These are phyloP conservation scores for Cytauxzoon felis DNA, from an alignment of 169 alveolate species.

Conservation along the genomic window DNA sequence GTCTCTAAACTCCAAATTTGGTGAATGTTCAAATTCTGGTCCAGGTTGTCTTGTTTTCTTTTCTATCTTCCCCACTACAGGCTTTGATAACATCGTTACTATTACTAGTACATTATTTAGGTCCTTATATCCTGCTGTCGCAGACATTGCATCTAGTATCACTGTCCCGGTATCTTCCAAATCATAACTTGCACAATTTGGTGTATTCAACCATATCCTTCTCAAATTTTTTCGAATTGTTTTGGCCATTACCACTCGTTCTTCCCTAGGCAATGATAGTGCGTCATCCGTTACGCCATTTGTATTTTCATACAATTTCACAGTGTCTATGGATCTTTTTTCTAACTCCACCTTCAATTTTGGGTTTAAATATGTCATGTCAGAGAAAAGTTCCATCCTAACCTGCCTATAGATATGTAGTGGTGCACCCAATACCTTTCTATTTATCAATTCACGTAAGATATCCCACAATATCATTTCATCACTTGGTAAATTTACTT, in stretches of 20 bases:
- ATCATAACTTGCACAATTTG: constrained; percentile 3
- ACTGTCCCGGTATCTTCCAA: constrained; percentile 31
- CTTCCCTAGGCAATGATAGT: constrained; percentile 1
- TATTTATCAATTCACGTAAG: constrained; percentile 8
- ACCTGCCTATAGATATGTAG: constrained; percentile 38
- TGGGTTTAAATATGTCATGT: constrained; percentile 21
- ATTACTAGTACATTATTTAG: constrained; percentile 27
- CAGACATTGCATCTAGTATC: constrained; percentile 48
- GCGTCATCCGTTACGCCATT: neutral
- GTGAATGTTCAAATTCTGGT: constrained; percentile 41
- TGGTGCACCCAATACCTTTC: constrained; percentile 53
- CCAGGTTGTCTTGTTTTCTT: constrained; percentile 52
- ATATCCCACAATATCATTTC: constrained; percentile 56
- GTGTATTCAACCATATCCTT: constrained; percentile 5
- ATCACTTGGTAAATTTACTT: constrained; percentile 22
- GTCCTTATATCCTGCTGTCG: constrained; percentile 55
- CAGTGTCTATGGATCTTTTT: constrained; percentile 24
- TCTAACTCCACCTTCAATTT: constrained; percentile 2
- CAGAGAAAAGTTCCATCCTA: constrained; percentile 36
- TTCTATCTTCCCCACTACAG: constrained; percentile 3
- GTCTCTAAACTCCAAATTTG: constrained; percentile 39
- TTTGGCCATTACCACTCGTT: constrained; percentile 25
- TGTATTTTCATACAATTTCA: neutral
- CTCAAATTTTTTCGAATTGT: constrained; percentile 9
- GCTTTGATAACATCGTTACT: constrained; percentile 45